phyloP scores from a whole-genome alignment of 768 basidiomycete genomes.

The Brasilioporus rufonigricans region DNA sequence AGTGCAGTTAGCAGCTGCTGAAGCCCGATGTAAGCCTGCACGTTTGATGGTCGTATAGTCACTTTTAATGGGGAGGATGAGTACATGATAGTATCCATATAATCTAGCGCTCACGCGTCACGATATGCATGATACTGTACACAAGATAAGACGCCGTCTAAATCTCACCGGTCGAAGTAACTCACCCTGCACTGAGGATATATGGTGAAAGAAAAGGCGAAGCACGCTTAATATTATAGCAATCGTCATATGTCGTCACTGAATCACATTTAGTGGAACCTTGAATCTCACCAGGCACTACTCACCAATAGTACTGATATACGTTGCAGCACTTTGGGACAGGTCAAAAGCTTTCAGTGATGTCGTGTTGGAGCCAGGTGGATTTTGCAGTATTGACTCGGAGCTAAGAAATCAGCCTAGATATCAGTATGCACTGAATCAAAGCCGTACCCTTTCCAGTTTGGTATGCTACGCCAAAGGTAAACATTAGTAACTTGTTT shows the following conservation, averaged over 20 bases:
- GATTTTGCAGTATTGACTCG: conserved; percentile 44
- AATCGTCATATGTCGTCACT: conserved; percentile 59
- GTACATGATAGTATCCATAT: neutral
- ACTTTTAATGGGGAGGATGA: conserved; percentile 42
- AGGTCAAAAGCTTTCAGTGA: conserved; percentile 72
- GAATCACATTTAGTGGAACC: conserved; percentile 5
- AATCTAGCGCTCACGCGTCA: conserved; percentile 52
- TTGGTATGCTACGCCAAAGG: conserved; percentile 54
- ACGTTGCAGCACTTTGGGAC: conserved; percentile 69
- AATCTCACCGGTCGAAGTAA: conserved; percentile 5
- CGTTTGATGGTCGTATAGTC: conserved; percentile 65
- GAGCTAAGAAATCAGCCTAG: conserved; percentile 29
- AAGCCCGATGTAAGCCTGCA: conserved; percentile 66
- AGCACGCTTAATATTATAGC: conserved; percentile 55
- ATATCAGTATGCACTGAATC: neutral
- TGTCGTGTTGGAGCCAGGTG: conserved; percentile 39
- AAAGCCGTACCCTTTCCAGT: conserved; percentile 57
- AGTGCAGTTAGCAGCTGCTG: conserved; percentile 62
- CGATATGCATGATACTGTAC: conserved; percentile 73
- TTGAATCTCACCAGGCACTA: neutral
- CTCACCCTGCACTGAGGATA: conserved; percentile 70
- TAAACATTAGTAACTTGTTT: conserved; percentile 9
- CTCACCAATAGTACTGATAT: conserved; percentile 64
- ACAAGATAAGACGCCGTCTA: neutral
- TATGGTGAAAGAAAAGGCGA: conserved; percentile 70